A percentile compares a stretch with the other conserved stretches of the same genome.
Conservation (phyloP, 768 basidiomycete species). For the Coprinellus aureogranulatus region DNA sequence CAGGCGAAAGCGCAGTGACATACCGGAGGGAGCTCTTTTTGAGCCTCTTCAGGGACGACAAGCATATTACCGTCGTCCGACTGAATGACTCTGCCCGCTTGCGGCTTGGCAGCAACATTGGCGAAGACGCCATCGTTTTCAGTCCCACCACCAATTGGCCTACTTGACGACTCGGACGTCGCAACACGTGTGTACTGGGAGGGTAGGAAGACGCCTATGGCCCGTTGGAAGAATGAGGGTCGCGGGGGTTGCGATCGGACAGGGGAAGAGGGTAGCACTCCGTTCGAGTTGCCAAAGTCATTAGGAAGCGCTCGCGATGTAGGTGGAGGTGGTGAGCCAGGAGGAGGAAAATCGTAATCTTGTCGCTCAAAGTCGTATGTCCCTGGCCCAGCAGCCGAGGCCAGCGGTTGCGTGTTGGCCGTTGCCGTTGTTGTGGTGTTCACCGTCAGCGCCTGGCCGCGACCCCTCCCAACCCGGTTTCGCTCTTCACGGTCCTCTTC, state of each 20-base stretch:
- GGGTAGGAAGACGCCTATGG: slow-evolving; percentile 61
- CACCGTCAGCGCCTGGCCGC: slow-evolving; percentile 31
- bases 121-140: slow-evolving; percentile 95
- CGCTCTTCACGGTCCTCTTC: slow-evolving; percentile 30
- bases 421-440: slow-evolving; percentile 4
- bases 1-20: slow-evolving; percentile 25
- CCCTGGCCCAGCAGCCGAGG: slow-evolving; percentile 35
- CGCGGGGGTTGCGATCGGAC: slow-evolving; percentile 33
- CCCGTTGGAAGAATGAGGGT: slow-evolving; percentile 56
- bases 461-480: slow-evolving; percentile 13
- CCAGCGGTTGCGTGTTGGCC: slow-evolving; percentile 3
- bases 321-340: slow-evolving; percentile 71
- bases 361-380: slow-evolving; percentile 80
- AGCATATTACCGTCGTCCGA: slow-evolving; percentile 55
- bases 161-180: slow-evolving; percentile 30
- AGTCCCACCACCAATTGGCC: slow-evolving; percentile 59
- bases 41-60: slow-evolving; percentile 75
- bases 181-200: slow-evolving; percentile 60
- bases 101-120: slow-evolving; percentile 90
- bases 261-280: slow-evolving; percentile 53
- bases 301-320: slow-evolving; percentile 61
- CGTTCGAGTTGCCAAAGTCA: slow-evolving; percentile 72
- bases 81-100: slow-evolving; percentile 40
- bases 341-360: slow-evolving; percentile 71
- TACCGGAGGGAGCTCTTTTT: slow-evolving; percentile 86